Evolutionary conservation across 1,284 basidiomycete species (phyloP), one percentile per base, ranked within the genome.

Genomic region (Ustilago tritici): DNA sequence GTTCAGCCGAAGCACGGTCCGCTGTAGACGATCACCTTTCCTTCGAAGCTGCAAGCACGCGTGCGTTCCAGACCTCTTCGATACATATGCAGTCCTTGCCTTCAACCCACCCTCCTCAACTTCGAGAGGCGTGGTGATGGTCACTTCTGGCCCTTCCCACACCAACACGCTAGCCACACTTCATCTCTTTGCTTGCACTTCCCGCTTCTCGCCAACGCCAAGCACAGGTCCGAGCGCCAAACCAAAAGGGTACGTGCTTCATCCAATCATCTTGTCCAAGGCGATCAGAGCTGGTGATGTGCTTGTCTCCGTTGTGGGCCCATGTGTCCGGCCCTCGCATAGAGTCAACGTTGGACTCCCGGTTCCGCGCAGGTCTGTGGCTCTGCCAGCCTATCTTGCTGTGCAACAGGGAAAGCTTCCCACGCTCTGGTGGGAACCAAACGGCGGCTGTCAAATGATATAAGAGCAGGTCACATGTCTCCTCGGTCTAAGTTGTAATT

Each of bases 331-430:
- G n/a, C 28, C 52, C 28, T n/a, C 34, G n/a, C 52, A 15, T 54
- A n/a, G 17, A 19, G 57, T 31, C 15, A 12, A 9, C 17, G 17
- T 1, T n/a, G 9, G 4, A 32, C 10, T 47, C 47, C 52, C 41
- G 54, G 32, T 61, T 55, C 65, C 59, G 54, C n/a, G n/a, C 19
- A 32, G 14, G 32, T 17, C 36, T 47, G 56, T 23, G 56, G 46
- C 46, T 49, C 31, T 32, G 4, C 23, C 32, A 10, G 28, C n/a
- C 14, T 23, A 40, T 49, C 35, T 14, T 31, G 35, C n/a, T 14
- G 34, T 34, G 52, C 52, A 32, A n/a, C 28, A 11, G 5, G 12
- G 32, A 12, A 10, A 7, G 12, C 17, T 19, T 47, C 60, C 14
- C 61, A 62, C 49, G 49, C 28, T 43, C 32, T 17, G 12, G 43